Conservation (phyloP, 2,329 filamentous ascomycete genomes). For the Colletotrichum higginsianum region DNA sequence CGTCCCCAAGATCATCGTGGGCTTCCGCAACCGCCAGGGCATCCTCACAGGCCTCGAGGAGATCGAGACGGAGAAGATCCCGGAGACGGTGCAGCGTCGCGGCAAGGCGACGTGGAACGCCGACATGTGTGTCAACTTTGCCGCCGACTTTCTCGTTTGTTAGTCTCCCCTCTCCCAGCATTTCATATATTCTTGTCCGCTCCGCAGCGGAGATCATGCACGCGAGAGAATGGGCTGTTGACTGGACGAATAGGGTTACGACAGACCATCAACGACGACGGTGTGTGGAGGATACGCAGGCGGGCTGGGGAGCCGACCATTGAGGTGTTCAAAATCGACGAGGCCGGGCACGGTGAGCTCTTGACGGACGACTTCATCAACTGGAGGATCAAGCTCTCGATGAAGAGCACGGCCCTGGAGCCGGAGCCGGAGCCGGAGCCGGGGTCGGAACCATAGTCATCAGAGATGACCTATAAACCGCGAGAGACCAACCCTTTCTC, state of each 20-base stretch:
- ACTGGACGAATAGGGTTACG: slow-evolving; percentile 68
- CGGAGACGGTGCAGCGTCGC: slow-evolving; percentile 77
- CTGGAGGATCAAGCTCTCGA: slow-evolving; percentile 75
- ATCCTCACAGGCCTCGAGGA: slow-evolving; percentile 82
- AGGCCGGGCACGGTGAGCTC: slow-evolving; percentile 82
- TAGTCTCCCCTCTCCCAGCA: slow-evolving; percentile 51
- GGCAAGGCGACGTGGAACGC: slow-evolving; percentile 86
- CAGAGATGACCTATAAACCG: not conserved
- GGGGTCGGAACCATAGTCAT: not conserved
- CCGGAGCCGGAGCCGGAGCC: not conserved
- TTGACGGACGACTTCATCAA: slow-evolving; percentile 83
- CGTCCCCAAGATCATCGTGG: slow-evolving; percentile 92
- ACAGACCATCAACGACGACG: slow-evolving; percentile 75
- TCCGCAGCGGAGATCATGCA: not conserved
- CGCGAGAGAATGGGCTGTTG: not conserved
- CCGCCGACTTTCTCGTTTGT: slow-evolving; percentile 84
- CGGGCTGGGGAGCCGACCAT: slow-evolving; percentile 74
- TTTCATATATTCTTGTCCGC: not conserved
- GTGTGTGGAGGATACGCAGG: slow-evolving; percentile 86
- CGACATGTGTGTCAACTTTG: slow-evolving; percentile 94
- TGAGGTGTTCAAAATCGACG: slow-evolving; percentile 81
- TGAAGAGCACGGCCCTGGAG: slow-evolving; percentile 49
- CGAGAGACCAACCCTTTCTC: not conserved
- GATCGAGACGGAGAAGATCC: slow-evolving; percentile 84
- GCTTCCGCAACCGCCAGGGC: slow-evolving; percentile 83